Conservation (phyloP, 805 yeast genomes). For the Torulaspora quercuum region DNA sequence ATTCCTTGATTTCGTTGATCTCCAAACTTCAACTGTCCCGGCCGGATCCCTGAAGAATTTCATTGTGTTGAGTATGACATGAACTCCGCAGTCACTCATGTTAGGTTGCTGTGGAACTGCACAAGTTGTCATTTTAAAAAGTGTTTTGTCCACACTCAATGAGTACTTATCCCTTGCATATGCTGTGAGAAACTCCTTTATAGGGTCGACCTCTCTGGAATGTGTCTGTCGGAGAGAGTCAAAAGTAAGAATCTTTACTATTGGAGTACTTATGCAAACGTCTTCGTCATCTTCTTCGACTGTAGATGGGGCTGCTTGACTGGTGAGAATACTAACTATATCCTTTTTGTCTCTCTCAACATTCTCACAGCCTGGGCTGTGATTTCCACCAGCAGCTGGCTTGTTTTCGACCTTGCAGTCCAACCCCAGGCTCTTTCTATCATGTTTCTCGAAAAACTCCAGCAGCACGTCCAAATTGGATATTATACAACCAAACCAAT, state of each 20-base stretch:
- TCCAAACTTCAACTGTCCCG: conserved; percentile 51
- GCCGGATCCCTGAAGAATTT: conserved; percentile 52
- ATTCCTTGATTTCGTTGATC: conserved; percentile 23
- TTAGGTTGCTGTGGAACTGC: conserved; percentile 81
- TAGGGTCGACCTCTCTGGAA: conserved; percentile 52
- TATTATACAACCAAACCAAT: conserved; percentile 85
- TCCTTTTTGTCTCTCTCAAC: conserved; percentile 6
- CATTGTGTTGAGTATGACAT: conserved; percentile 69
- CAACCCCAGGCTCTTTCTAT: conserved; percentile 1
- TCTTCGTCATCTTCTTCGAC: conserved; percentile 19
- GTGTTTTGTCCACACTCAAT: conserved; percentile 44
- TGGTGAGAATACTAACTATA: conserved; percentile 2
- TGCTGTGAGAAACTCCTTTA: conserved; percentile 56
- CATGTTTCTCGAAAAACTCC: conserved; percentile 13
- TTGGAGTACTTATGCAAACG: conserved; percentile 20
- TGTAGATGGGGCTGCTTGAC: conserved; percentile 2
- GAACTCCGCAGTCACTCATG: conserved; percentile 92
- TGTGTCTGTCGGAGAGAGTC: conserved; percentile 67
- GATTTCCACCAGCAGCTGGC: background rate
- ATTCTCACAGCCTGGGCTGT: too few species aligned
- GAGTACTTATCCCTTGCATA: conserved; percentile 66
- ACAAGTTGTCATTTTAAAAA: conserved; percentile 48
- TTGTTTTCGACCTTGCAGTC: background rate
- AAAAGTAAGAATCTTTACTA: conserved; percentile 52
- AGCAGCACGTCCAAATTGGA: conserved; percentile 44